These are phyloP conservation scores for Mortierella claussenii DNA, from an alignment of 192 early-diverging fungal genomes.

Conservation along the genomic window DNA sequence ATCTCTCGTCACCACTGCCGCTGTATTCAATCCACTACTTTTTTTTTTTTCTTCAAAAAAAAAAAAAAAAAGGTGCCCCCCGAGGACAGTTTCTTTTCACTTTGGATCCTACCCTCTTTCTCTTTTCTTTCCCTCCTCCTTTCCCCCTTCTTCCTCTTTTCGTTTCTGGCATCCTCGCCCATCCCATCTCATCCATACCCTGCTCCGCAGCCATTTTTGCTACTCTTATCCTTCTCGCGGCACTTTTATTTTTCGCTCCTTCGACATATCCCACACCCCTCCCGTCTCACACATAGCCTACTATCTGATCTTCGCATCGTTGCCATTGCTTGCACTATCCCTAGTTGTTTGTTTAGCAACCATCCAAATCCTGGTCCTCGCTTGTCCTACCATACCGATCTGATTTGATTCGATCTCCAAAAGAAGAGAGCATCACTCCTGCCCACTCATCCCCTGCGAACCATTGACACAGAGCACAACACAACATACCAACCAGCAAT, in stretches of 20 bases:
- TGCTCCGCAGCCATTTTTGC: not conserved
- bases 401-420: not conserved
- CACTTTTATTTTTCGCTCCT: not conserved
- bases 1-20: not conserved
- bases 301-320: not conserved
- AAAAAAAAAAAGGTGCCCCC: too few species aligned
- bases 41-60: too few species aligned
- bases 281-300: too few species aligned
- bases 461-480: not conserved
- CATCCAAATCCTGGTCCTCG: not conserved
- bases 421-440: not conserved
- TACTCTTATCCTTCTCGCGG: not conserved
- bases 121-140: conserved; percentile 2
- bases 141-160: not conserved
- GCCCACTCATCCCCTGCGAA: not conserved
- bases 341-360: not conserved
- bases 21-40: not conserved
- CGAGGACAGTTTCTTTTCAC: not conserved
- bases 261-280: too few species aligned
- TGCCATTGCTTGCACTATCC: not conserved
- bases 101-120: not conserved
- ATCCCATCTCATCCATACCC: not conserved
- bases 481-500: not conserved
- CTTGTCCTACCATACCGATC: conserved; percentile 4
- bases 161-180: not conserved